Evolutionary conservation across 495 filamentous ascomycete species (phyloP).

Genomic region (Monascus purpureus): DNA sequence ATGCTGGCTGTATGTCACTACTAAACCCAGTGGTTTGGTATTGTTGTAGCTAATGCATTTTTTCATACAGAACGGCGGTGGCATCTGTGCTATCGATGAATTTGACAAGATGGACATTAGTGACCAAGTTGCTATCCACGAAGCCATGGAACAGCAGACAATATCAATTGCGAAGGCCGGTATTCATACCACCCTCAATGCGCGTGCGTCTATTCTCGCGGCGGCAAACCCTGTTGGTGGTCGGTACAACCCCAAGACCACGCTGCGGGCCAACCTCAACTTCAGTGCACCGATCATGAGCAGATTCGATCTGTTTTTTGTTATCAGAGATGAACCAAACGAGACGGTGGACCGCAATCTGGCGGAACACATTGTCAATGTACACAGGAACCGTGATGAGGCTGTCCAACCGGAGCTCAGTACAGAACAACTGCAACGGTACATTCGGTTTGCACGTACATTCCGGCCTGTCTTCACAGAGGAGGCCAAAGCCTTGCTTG

Average conservation of each 20-base stretch:
- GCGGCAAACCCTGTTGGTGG: constrained; percentile 95
- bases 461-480: constrained; percentile 88
- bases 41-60: neutral
- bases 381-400: constrained; percentile 83
- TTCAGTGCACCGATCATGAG: constrained; percentile 98
- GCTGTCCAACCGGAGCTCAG: constrained; percentile 86
- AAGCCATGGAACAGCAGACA: constrained; percentile 99
- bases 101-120: constrained; percentile 99
- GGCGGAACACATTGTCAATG: constrained; percentile 85
- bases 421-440: constrained; percentile 92
- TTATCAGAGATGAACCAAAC: constrained; percentile 94
- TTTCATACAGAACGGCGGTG: constrained; percentile 34
- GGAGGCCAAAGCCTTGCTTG: constrained; percentile 72
- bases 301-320: constrained; percentile 97
- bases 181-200: constrained; percentile 96
- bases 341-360: constrained; percentile 80
- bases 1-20: constrained; percentile 74
- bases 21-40: neutral
- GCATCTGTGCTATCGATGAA: constrained; percentile 96
- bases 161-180: constrained; percentile 99
- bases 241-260: constrained; percentile 90
- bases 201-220: constrained; percentile 85
- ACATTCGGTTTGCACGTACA: constrained; percentile 90
- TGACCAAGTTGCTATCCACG: constrained; percentile 98
- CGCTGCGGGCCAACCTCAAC: constrained; percentile 88